These are phyloP conservation scores for Decorospora gaudefroyi DNA, from an alignment of 2,329 filamentous ascomycete species.

Conservation along the genomic window DNA sequence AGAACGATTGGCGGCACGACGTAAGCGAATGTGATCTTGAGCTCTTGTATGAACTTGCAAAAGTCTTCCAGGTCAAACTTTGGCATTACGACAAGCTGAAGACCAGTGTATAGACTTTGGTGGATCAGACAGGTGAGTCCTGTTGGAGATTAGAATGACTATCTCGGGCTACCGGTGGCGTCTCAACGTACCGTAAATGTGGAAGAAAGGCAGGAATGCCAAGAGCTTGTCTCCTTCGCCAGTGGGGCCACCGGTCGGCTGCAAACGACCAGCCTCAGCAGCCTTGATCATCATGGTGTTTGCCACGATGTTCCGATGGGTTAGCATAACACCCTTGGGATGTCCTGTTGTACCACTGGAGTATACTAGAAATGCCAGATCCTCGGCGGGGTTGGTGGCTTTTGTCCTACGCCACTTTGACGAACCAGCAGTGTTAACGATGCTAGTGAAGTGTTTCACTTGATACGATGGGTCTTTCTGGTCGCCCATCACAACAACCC, in stretches of 20 bases:
- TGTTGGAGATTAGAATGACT: slow-evolving; percentile 14
- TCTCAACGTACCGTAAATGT: slow-evolving; percentile 72
- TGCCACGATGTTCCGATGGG: slow-evolving; percentile 78
- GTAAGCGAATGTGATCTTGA: slow-evolving; percentile 76
- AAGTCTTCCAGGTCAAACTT: slow-evolving; percentile 82
- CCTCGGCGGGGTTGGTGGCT: slow-evolving; percentile 66
- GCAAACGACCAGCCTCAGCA: slow-evolving; percentile 56
- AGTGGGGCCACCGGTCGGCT: slow-evolving; percentile 61
- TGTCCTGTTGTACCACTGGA: slow-evolving; percentile 87
- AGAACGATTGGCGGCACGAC: slow-evolving; percentile 85
- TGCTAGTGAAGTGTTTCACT: slow-evolving; percentile 73
- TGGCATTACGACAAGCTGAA: slow-evolving; percentile 70
- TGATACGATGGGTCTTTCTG: slow-evolving; percentile 61
- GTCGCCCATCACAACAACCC: slow-evolving; percentile 77
- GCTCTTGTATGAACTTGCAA: slow-evolving; percentile 74
- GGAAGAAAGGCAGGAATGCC: slow-evolving; percentile 85
- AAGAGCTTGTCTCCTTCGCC: slow-evolving; percentile 72
- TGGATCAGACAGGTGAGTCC: slow-evolving; percentile 76
- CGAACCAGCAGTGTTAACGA: slow-evolving; percentile 66
- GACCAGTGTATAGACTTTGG: slow-evolving; percentile 66
- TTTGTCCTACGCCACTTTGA: slow-evolving; percentile 64
- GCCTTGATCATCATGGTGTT: slow-evolving; percentile 60
- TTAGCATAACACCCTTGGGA: slow-evolving; percentile 89
- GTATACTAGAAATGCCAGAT: slow-evolving; percentile 85
- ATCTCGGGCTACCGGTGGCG: neutral